A percentile compares a stretch with the other conserved stretches of the same genome.
phyloP scores from a whole-genome alignment of 2,329 filamentous ascomycete genomes.

The Ilyonectria mors-panacis region DNA sequence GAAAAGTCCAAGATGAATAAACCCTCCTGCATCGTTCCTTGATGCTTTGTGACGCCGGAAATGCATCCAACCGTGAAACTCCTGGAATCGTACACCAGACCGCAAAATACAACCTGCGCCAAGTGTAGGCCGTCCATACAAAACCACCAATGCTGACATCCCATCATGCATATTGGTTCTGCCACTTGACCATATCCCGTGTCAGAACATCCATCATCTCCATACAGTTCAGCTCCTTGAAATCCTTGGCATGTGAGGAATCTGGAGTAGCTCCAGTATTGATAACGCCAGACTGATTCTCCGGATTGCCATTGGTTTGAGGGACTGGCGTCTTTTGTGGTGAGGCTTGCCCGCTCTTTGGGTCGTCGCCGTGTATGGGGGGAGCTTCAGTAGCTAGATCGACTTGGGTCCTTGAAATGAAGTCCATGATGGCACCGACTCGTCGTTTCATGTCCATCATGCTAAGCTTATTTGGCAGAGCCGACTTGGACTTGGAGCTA shows the following conservation, averaged over 20 bases:
- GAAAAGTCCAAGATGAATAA: conserved; percentile 26
- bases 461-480: conserved; percentile 77
- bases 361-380: conserved; percentile 59
- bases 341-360: conserved; percentile 57
- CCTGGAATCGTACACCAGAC: conserved; percentile 30
- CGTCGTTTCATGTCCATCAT: conserved; percentile 92
- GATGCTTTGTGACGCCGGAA: conserved; percentile 44
- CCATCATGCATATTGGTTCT: conserved; percentile 75
- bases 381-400: conserved; percentile 81
- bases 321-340: conserved; percentile 55
- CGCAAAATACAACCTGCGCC: conserved; percentile 22
- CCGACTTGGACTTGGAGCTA: conserved; percentile 64
- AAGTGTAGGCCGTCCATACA: conserved; percentile 19
- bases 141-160: background rate
- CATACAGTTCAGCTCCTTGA: conserved; percentile 82
- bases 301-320: conserved; percentile 54
- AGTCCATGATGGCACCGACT: conserved; percentile 87
- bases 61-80: conserved; percentile 44
- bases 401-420: conserved; percentile 89
- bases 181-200: conserved; percentile 86
- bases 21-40: conserved; percentile 34
- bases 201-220: conserved; percentile 95
- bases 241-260: conserved; percentile 63
- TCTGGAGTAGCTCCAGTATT: conserved; percentile 46
- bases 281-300: conserved; percentile 42